Conservation (phyloP, 441 rosid genomes). For the Isatis lusitanica region DNA sequence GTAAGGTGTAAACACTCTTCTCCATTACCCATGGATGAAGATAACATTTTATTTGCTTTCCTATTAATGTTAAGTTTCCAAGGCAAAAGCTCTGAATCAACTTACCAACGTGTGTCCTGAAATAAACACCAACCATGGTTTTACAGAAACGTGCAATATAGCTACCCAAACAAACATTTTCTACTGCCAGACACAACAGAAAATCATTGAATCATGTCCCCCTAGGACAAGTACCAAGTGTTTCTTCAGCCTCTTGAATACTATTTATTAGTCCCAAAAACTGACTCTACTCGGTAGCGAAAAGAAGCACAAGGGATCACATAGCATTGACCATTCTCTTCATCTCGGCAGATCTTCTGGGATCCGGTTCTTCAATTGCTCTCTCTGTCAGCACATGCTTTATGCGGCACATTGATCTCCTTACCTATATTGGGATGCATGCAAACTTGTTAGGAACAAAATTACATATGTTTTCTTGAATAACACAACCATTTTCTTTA, state of each 20-base stretch:
- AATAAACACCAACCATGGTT: conserved; percentile 15
- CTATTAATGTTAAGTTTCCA: background rate
- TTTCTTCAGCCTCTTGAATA: background rate
- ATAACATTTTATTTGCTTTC: background rate
- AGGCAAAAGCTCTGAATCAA: background rate
- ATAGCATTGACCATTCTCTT: conserved; percentile 87
- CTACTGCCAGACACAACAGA: background rate
- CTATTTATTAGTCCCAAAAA: background rate
- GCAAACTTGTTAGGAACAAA: no score
- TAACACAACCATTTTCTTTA: no score
- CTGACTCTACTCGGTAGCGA: background rate
- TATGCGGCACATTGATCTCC: conserved; percentile 85
- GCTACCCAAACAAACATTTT: conserved; percentile 12
- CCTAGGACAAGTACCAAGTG: background rate
- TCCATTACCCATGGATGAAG: no score
- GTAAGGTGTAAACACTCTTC: no score
- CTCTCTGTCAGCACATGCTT: conserved; percentile 85
- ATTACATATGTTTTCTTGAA: no score
- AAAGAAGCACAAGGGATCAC: conserved; percentile 41
- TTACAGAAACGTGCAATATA: background rate
- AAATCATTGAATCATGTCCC: background rate
- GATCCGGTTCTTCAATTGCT: conserved; percentile 82
- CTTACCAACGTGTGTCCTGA: background rate
- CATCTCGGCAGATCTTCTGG: conserved; percentile 88
- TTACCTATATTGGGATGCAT: conserved; percentile 47